A percentile compares a stretch with the other conserved stretches of the same genome.
phyloP scores from a whole-genome alignment of 306 rosid species.

The Neltuma alba region DNA sequence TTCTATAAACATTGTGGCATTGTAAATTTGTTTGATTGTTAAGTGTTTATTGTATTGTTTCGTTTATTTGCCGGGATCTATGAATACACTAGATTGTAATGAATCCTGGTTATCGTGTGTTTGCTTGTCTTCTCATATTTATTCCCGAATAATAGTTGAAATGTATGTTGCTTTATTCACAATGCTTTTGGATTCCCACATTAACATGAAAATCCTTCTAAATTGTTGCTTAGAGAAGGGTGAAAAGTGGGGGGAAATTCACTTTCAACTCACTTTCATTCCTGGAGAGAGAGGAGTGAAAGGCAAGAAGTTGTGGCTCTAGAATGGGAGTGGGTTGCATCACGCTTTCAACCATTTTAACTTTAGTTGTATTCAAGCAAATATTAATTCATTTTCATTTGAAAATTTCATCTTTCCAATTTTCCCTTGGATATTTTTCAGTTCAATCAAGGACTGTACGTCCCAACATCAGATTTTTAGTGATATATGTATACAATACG shows the following conservation, averaged over 20 bases:
- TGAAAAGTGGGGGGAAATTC: not conserved
- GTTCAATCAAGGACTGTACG: not conserved
- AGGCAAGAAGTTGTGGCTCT: not conserved
- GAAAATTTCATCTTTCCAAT: not conserved
- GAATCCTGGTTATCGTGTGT: constrained; percentile 27
- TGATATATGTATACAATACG: not conserved
- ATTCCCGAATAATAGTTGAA: constrained; percentile 20
- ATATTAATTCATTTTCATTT: not conserved
- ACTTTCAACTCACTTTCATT: constrained; percentile 4
- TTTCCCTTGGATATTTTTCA: not conserved
- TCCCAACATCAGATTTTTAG: not conserved
- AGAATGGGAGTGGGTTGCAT: not conserved
- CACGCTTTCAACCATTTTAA: not conserved
- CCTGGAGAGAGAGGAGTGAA: not conserved
- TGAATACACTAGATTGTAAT: constrained; percentile 33
- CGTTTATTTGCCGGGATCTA: constrained; percentile 27
- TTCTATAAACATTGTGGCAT: constrained; percentile 26
- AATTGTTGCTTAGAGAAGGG: constrained; percentile 8
- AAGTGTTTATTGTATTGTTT: constrained; percentile 40
- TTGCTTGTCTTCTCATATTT: constrained; percentile 31
- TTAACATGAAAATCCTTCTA: not conserved
- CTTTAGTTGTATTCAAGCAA: not conserved
- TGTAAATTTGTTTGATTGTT: constrained; percentile 45
- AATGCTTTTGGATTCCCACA: not conserved
- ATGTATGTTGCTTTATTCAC: constrained; percentile 9